Conservation (phyloP, 1,284 basidiomycete genomes). For the Ceratobasidium theobromae region DNA sequence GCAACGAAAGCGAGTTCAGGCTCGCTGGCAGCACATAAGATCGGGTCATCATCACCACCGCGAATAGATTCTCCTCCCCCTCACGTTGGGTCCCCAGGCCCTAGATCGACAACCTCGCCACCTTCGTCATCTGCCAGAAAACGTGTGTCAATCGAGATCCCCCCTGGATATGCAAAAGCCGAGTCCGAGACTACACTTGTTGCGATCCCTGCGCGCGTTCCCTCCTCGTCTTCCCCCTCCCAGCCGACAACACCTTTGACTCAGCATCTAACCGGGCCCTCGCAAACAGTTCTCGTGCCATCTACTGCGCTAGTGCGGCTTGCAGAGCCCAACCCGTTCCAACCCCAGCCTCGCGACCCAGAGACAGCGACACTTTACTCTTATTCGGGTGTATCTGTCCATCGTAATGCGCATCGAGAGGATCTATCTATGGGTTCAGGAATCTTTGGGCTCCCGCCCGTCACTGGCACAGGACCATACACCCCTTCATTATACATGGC, state of each 20-base stretch:
- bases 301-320: conserved; percentile 21
- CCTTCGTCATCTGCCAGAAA: conserved; percentile 9
- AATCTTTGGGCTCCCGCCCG: conserved; percentile 13
- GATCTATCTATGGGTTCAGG: conserved; percentile 28
- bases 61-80: neutral
- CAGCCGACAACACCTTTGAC: neutral
- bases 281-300: conserved; percentile 3
- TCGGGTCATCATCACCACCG: neutral
- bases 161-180: neutral
- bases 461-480: neutral
- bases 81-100: conserved; percentile 6
- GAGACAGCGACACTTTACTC: conserved; percentile 26
- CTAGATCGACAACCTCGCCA: conserved; percentile 8
- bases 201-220: neutral
- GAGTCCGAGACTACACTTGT: conserved; percentile 3
- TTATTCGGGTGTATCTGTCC: conserved; percentile 21
- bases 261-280: neutral
- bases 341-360: conserved; percentile 5
- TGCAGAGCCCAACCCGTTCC: conserved; percentile 21
- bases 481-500: neutral
- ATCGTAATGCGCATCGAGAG: conserved; percentile 18
- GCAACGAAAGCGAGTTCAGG: neutral
- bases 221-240: neutral
- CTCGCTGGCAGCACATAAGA: neutral
- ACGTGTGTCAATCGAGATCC: conserved; percentile 17